phyloP scores from a whole-genome alignment of 2,329 filamentous ascomycete species.

The Colletotrichum shisoi region DNA sequence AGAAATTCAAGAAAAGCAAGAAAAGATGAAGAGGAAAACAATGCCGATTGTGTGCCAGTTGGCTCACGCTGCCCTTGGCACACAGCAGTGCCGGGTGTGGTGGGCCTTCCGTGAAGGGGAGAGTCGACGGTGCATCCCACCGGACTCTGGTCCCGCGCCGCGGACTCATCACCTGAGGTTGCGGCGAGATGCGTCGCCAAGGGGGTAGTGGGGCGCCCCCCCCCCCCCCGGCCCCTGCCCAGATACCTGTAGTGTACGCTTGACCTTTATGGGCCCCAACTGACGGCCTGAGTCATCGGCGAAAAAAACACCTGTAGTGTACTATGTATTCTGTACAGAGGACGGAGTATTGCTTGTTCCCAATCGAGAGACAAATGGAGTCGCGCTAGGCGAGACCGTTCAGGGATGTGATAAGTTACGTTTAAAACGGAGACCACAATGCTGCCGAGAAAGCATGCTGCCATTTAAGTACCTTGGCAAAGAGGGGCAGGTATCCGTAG shows the following conservation, averaged over 20 bases:
- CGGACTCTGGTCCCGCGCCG: not conserved
- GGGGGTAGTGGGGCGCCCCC: too few species aligned
- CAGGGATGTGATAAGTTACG: not conserved
- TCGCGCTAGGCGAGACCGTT: not conserved
- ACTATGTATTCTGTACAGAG: too few species aligned
- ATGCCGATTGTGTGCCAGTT: not conserved
- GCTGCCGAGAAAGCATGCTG: not conserved
- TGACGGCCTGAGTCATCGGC: too few species aligned
- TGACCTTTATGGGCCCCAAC: too few species aligned
- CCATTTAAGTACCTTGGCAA: not conserved
- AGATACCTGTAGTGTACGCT: too few species aligned
- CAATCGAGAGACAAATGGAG: not conserved
- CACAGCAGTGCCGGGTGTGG: too few species aligned
- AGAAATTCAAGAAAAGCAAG: too few species aligned
- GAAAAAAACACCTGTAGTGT: too few species aligned
- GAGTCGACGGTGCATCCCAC: not conserved
- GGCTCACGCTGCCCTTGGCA: not conserved
- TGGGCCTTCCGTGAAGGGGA: not conserved
- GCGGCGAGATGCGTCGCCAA: too few species aligned
- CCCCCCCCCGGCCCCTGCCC: too few species aligned
- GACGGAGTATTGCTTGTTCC: not conserved
- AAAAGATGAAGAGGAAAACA: not conserved
- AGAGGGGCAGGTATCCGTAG: not conserved
- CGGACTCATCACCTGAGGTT: not conserved
- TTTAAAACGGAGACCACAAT: slow-evolving; percentile 3